Conservation (phyloP, 495 filamentous ascomycete genomes). For the Lophium mytilinum region DNA sequence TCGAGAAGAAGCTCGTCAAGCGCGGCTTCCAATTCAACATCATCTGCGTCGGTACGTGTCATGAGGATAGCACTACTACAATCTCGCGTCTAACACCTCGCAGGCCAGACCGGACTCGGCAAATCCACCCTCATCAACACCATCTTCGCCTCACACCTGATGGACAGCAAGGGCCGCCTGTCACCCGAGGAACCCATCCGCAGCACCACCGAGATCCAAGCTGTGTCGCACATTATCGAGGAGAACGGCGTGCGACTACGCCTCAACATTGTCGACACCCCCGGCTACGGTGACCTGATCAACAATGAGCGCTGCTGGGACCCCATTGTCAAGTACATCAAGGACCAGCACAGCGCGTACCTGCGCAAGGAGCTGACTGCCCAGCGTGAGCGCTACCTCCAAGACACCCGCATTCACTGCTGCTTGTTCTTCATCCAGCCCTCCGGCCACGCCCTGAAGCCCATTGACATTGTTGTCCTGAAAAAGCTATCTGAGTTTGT, state of each 20-base stretch:
- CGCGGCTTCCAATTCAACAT: constrained; percentile 99
- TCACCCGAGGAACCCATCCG: constrained; percentile 86
- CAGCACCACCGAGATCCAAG: constrained; percentile 94
- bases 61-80: background rate
- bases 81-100: constrained; percentile 13
- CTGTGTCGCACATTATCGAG: constrained; percentile 97
- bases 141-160: constrained; percentile 99
- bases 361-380: constrained; percentile 99
- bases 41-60: constrained; percentile 88
- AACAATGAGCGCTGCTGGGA: constrained; percentile 84
- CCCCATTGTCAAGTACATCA: constrained; percentile 99
- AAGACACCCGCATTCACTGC: constrained; percentile 98
- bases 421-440: constrained; percentile 99
- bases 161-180: constrained; percentile 95
- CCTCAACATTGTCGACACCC: constrained; percentile 73
- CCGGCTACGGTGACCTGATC: constrained; percentile 72
- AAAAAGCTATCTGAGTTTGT: constrained; percentile 99
- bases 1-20: constrained; percentile 98
- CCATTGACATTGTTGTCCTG: constrained; percentile 97
- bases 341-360: constrained; percentile 99
- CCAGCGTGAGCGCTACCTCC: constrained; percentile 97
- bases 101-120: constrained; percentile 96
- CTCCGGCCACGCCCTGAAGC: constrained; percentile 93
- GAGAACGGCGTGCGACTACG: constrained; percentile 81
- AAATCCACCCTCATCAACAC: constrained; percentile 99